Percentiles rank a stretch among this genome's conserved stretches.
phyloP scores from a whole-genome alignment of 129 eudicot genomes.

The Arctium minus region DNA sequence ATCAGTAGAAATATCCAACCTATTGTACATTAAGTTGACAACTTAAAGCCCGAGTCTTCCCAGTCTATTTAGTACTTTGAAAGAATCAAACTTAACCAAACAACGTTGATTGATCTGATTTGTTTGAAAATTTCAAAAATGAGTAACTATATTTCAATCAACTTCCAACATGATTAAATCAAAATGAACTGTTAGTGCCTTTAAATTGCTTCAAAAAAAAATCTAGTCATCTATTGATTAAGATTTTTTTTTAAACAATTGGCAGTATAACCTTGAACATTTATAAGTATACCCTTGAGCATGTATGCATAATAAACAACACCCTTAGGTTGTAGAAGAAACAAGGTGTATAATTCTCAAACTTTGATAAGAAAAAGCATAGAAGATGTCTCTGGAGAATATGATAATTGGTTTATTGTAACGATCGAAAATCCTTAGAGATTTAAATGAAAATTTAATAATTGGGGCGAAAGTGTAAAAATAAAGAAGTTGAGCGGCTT shows the following conservation, averaged over 20 bases:
- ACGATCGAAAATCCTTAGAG: too few relatives aligned
- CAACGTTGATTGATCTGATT: background rate
- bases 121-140: background rate
- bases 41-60: background rate
- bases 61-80: background rate
- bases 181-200: background rate
- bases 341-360: background rate
- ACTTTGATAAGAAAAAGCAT: too few relatives aligned
- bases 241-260: background rate
- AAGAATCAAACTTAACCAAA: background rate
- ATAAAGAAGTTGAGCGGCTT: too few relatives aligned
- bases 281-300: background rate
- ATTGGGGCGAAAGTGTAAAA: too few relatives aligned
- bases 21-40: background rate
- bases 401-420: background rate
- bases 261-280: background rate
- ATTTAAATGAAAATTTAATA: too few relatives aligned
- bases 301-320: too few relatives aligned
- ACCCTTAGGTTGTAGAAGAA: background rate
- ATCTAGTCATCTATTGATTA: background rate
- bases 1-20: background rate
- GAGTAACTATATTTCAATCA: background rate
- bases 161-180: background rate
- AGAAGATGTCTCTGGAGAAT: too few relatives aligned
- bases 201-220: background rate